Conservation (phyloP, 208 protist genomes). For the Trypanosoma rangeli region DNA sequence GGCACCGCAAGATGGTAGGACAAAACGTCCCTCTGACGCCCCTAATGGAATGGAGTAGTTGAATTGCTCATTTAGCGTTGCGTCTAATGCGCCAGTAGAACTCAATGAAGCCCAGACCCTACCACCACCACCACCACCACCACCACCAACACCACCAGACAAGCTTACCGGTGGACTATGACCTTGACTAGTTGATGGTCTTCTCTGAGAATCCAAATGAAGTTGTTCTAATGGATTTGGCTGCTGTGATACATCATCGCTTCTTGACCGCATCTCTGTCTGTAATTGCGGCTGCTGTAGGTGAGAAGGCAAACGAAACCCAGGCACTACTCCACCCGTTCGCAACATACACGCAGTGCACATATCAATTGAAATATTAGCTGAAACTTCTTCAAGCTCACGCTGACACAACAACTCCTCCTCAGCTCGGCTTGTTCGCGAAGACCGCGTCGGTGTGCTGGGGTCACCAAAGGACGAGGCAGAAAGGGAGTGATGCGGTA, state of each 20-base stretch:
- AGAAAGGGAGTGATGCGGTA: slow-evolving; percentile 12
- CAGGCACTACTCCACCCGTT: not conserved
- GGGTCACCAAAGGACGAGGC: not conserved
- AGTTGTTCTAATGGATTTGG: slow-evolving; percentile 10
- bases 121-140: not conserved
- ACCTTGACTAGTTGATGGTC: not conserved
- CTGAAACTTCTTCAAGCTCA: slow-evolving; percentile 73
- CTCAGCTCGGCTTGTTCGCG: slow-evolving; percentile 13
- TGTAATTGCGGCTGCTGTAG: slow-evolving; percentile 2
- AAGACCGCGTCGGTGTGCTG: not conserved
- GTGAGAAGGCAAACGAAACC: not conserved
- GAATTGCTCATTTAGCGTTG: slow-evolving; percentile 77
- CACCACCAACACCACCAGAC: slow-evolving; percentile 1
- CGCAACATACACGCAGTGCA: slow-evolving; percentile 54
- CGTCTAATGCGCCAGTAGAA: slow-evolving; percentile 57
- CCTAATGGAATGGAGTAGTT: slow-evolving; percentile 63
- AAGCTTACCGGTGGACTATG: slow-evolving; percentile 18
- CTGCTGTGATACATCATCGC: slow-evolving; percentile 7
- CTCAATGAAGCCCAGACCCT: slow-evolving; percentile 15
- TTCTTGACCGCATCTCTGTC: not conserved
- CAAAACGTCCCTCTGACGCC: slow-evolving; percentile 70
- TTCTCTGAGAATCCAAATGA: slow-evolving; percentile 16
- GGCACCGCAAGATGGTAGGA: slow-evolving; percentile 51
- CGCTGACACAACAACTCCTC: slow-evolving; percentile 71
- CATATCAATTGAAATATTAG: slow-evolving; percentile 65